Evolutionary conservation across 805 yeast genomes (phyloP).

Genomic region (Cyberlindnera maritima): DNA sequence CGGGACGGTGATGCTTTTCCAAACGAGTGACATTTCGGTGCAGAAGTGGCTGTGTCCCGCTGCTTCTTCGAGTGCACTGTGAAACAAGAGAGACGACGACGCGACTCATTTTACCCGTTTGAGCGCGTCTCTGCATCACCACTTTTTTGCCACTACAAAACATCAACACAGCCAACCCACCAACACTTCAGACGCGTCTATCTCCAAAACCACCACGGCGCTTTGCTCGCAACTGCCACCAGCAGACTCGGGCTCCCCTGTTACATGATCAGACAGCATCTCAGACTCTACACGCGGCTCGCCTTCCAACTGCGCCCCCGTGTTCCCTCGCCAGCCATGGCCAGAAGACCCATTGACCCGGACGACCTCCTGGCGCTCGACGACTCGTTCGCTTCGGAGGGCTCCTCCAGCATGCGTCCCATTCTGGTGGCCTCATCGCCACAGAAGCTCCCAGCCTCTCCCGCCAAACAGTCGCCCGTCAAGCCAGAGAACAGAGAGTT

Average conservation of each 20-base stretch:
- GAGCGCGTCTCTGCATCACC: background rate
- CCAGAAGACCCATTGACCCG: conserved; percentile 9
- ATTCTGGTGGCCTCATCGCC: background rate
- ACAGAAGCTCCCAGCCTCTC: conserved; percentile 1
- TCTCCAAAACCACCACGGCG: background rate
- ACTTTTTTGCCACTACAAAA: conserved; percentile 1
- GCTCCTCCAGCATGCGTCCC: background rate
- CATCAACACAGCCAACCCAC: background rate
- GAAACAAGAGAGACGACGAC: background rate
- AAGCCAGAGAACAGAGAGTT: conserved; percentile 16
- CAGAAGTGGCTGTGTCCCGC: background rate
- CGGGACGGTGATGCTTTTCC: conserved; percentile 21
- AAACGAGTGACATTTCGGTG: conserved; percentile 9
- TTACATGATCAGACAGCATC: conserved; percentile 1
- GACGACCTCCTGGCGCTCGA: conserved; percentile 24
- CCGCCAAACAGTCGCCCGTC: conserved; percentile 14
- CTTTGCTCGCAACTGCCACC: background rate
- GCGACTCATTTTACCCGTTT: conserved; percentile 1
- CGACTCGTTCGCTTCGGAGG: conserved; percentile 13
- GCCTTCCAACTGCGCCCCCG: conserved; percentile 9
- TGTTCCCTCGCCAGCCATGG: conserved; percentile 1
- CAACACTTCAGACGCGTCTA: background rate
- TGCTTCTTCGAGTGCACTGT: background rate
- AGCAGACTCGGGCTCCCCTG: background rate
- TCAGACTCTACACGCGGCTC: conserved; percentile 8